These are phyloP conservation scores for Mycosarcoma mackinlayi DNA, from an alignment of 1,284 basidiomycete species.

Conservation along the genomic window DNA sequence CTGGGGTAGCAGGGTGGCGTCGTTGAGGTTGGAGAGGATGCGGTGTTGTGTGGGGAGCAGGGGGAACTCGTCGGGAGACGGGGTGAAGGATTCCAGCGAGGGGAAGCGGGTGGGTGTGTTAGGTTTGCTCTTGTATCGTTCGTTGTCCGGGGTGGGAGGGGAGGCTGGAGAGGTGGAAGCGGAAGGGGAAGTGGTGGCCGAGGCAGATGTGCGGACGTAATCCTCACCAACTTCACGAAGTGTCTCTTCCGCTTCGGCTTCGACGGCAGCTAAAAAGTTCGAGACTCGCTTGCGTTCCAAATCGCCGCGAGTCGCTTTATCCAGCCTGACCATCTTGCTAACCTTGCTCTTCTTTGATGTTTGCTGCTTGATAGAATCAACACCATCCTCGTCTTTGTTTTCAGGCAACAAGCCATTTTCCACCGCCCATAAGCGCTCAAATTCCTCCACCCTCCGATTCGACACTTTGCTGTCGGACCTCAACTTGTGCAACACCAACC, in stretches of 20 bases:
- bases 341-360: background rate
- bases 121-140: constrained; percentile 2
- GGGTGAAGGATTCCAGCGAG: background rate
- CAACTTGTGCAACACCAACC: constrained; percentile 43
- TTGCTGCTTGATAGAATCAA: background rate
- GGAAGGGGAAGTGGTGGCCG: background rate
- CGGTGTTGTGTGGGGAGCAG: constrained; percentile 22
- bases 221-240: constrained; percentile 31
- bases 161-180: constrained; percentile 1
- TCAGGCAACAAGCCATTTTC: constrained; percentile 23
- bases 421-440: constrained; percentile 33
- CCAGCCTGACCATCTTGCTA: constrained; percentile 5
- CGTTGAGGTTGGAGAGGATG: constrained; percentile 43
- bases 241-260: constrained; percentile 29
- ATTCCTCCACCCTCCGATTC: constrained; percentile 27
- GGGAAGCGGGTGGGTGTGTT: constrained; percentile 5
- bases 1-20: constrained; percentile 21
- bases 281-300: constrained; percentile 21
- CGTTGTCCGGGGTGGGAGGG: background rate
- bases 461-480: constrained; percentile 11
- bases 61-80: constrained; percentile 10
- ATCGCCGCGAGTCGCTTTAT: constrained; percentile 1
- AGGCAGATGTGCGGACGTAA: constrained; percentile 5
- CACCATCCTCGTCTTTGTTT: background rate
- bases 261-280: constrained; percentile 9